phyloP scores from a whole-genome alignment of 164 flowering plant species.

The Umbellularia californica region DNA sequence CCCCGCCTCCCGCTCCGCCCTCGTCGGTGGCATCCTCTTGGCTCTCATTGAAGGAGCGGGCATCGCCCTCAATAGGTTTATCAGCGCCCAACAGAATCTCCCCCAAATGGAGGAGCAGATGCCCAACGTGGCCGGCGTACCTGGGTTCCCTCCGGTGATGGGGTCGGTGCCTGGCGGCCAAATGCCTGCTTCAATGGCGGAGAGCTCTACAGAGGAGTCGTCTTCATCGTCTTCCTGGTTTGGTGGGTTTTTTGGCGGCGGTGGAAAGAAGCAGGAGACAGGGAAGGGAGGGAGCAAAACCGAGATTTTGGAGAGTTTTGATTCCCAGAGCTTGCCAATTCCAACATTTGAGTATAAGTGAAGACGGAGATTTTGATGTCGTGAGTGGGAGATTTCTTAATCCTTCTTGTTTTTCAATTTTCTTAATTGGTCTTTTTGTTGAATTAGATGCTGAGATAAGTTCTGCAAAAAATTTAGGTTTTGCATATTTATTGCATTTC shows the following conservation, averaged over 20 bases:
- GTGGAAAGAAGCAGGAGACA: slow-evolving; percentile 37
- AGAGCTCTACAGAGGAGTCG: not conserved
- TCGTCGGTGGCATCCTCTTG: slow-evolving; percentile 66
- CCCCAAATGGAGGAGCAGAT: slow-evolving; percentile 55
- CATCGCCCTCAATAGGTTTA: slow-evolving; percentile 53
- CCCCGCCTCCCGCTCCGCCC: slow-evolving; percentile 60
- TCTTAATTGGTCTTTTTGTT: not conserved
- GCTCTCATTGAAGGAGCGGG: slow-evolving; percentile 89
- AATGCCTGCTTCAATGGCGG: slow-evolving; percentile 4
- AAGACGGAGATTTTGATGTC: slow-evolving; percentile 1
- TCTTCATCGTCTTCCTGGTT: slow-evolving; percentile 50
- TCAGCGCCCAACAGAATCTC: slow-evolving; percentile 39
- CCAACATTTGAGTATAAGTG: slow-evolving; percentile 61
- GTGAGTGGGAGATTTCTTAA: not conserved
- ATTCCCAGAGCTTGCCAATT: slow-evolving; percentile 44
- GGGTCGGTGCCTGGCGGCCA: slow-evolving; percentile 4
- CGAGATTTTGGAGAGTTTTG: slow-evolving; percentile 70
- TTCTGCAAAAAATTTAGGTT: no score
- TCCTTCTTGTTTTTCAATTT: not conserved
- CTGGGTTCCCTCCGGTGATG: slow-evolving; percentile 26
- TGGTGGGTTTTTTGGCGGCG: slow-evolving; percentile 54
- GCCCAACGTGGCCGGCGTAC: slow-evolving; percentile 20
- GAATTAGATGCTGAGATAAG: no score
- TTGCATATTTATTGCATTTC: no score
- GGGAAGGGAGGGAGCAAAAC: slow-evolving; percentile 29